These are phyloP conservation scores for Ascochyta lentis DNA, from an alignment of 2,329 filamentous ascomycete genomes.

Conservation along the genomic window DNA sequence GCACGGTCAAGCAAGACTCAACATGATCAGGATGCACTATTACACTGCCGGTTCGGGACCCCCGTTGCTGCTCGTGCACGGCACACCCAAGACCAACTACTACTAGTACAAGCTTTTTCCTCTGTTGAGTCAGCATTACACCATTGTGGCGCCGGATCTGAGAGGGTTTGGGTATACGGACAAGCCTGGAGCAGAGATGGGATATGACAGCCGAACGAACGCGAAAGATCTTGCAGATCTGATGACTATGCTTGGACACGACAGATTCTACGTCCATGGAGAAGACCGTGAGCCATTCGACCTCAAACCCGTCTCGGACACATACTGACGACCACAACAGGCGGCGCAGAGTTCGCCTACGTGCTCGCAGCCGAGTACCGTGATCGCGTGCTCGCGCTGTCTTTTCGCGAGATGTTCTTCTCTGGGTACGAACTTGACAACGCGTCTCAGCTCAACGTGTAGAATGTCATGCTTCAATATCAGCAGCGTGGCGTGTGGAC, in stretches of 20 bases:
- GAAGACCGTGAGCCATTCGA: slow-evolving; percentile 33
- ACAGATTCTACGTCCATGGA: slow-evolving; percentile 45
- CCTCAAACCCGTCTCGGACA: not conserved
- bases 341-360: slow-evolving; percentile 46
- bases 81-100: slow-evolving; percentile 19
- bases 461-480: slow-evolving; percentile 34
- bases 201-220: slow-evolving; percentile 43
- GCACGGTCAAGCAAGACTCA: slow-evolving; percentile 17
- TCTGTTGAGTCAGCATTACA: slow-evolving; percentile 41
- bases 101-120: slow-evolving; percentile 48
- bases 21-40: slow-evolving; percentile 20
- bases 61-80: slow-evolving; percentile 15
- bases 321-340: not conserved
- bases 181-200: slow-evolving; percentile 34
- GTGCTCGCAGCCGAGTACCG: slow-evolving; percentile 41
- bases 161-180: slow-evolving; percentile 48
- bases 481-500: slow-evolving; percentile 46
- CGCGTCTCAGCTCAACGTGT: slow-evolving; percentile 38
- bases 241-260: slow-evolving; percentile 43
- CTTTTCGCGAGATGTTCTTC: slow-evolving; percentile 44
- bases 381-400: slow-evolving; percentile 34
- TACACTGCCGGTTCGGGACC: slow-evolving; percentile 16
- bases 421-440: slow-evolving; percentile 42
- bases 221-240: slow-evolving; percentile 43
- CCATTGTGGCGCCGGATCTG: slow-evolving; percentile 44